Percentiles rank a stretch among this genome's conserved stretches.
Conservation (phyloP, 345 rosid species). For the Eucalyptus rudis region DNA sequence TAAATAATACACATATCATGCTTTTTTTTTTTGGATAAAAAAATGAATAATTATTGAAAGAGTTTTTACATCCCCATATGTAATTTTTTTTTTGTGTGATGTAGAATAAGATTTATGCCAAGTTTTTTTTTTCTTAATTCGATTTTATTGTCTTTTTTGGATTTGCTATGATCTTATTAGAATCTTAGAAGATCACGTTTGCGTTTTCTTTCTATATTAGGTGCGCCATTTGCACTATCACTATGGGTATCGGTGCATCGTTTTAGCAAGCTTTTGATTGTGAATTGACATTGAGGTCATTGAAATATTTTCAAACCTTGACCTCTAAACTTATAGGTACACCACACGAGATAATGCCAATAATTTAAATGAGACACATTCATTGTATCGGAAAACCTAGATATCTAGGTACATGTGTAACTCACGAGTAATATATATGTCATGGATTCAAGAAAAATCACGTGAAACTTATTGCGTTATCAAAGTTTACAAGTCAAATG, state of each 20-base stretch:
- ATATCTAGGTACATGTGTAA: neutral
- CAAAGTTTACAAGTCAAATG: neutral
- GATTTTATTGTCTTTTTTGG: too few relatives aligned
- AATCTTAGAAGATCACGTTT: neutral
- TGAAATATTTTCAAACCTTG: neutral
- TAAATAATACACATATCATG: neutral
- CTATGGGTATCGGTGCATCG: neutral
- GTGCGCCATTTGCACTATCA: neutral
- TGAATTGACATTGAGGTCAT: neutral
- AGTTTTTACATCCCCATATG: too few relatives aligned
- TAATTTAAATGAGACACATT: neutral
- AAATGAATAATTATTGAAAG: too few relatives aligned
- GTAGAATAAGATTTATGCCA: neutral
- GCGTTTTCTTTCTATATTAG: neutral
- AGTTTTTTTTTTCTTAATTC: neutral
- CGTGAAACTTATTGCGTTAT: rapidly evolving
- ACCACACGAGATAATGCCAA: neutral
- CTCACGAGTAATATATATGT: neutral
- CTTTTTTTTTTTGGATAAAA: rapidly evolving
- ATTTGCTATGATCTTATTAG: neutral
- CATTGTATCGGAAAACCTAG: neutral
- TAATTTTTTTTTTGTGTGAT: neutral
- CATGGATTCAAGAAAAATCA: neutral
- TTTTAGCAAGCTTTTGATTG: neutral
- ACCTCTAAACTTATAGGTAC: neutral